These are phyloP conservation scores for Stephania cephalantha DNA, from an alignment of 164 flowering plant species.

Conservation along the genomic window DNA sequence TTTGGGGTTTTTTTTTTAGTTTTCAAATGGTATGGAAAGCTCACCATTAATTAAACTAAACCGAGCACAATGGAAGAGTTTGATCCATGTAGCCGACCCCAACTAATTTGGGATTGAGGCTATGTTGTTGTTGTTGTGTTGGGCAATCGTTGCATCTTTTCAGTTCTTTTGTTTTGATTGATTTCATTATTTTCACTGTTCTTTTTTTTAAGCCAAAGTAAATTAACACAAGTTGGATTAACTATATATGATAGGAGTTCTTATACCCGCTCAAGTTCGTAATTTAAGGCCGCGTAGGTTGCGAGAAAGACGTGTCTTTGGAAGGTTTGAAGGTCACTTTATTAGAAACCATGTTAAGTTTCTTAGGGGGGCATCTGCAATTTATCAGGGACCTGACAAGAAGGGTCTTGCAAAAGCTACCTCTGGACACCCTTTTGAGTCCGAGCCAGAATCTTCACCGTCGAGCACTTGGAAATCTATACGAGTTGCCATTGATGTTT, in stretches of 20 bases:
- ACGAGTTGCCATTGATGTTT: constrained; percentile 42
- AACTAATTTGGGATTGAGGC: too few relatives aligned
- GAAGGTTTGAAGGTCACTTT: constrained; percentile 20
- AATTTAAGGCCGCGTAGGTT: constrained; percentile 20
- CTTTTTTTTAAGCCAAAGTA: too few relatives aligned
- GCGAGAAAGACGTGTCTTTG: constrained; percentile 11
- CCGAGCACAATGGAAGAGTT: too few relatives aligned
- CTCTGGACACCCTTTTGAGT: constrained; percentile 46
- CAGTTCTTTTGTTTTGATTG: too few relatives aligned
- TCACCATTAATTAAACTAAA: too few relatives aligned
- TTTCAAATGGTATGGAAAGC: too few relatives aligned
- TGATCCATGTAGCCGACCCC: too few relatives aligned
- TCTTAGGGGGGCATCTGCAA: constrained; percentile 6
- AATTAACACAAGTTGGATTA: too few relatives aligned
- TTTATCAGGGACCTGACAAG: constrained; percentile 15
- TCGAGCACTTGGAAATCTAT: constrained; percentile 26
- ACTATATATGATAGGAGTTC: constrained; percentile 16
- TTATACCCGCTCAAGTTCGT: constrained; percentile 21
- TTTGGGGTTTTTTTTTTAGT: too few relatives aligned
- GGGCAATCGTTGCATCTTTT: too few relatives aligned
- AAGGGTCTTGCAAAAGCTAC: constrained; percentile 36
- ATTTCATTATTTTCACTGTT: too few relatives aligned
- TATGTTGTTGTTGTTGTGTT: too few relatives aligned
- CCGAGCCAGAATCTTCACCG: constrained; percentile 46
- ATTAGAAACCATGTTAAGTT: constrained; percentile 14